Evolutionary conservation across 1,284 basidiomycete genomes (phyloP).

Genomic region (Inonotus obliquus): DNA sequence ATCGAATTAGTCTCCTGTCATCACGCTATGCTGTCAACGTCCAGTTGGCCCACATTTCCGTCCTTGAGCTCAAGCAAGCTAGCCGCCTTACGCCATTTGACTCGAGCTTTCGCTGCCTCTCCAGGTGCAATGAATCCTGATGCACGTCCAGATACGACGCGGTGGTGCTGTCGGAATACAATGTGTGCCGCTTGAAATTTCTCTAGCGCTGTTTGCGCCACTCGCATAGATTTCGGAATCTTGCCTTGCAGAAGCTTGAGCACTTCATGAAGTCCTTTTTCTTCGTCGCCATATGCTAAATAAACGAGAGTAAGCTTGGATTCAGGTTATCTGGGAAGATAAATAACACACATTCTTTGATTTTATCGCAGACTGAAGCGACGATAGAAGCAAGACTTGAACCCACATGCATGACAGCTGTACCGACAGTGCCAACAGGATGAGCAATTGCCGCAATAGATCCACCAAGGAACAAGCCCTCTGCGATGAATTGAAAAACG

Average conservation of each 20-base stretch:
- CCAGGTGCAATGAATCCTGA: neutral
- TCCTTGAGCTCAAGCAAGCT: neutral
- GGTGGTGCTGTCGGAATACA: conserved; percentile 1
- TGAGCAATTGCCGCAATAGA: conserved; percentile 2
- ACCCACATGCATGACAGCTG: neutral
- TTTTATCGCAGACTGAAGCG: conserved; percentile 7
- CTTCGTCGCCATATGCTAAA: conserved; percentile 6
- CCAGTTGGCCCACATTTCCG: neutral
- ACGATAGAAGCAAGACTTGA: neutral
- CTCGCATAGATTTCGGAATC: neutral
- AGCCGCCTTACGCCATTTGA: conserved; percentile 1
- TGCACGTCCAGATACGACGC: neutral
- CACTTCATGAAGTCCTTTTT: conserved; percentile 1
- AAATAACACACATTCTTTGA: neutral
- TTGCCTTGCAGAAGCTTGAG: conserved; percentile 1
- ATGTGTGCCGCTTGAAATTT: conserved; percentile 6
- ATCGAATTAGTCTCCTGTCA: neutral
- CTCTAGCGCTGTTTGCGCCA: conserved; percentile 1
- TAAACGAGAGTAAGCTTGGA: neutral
- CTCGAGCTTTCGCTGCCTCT: conserved; percentile 9
- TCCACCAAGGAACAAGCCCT: neutral
- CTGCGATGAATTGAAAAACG: neutral
- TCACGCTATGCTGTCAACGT: neutral
- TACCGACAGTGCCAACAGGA: neutral
- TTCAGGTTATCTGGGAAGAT: no score